These are phyloP conservation scores for Mychonastes homosphaera DNA, from an alignment of 139 green algal genomes.

Conservation along the genomic window DNA sequence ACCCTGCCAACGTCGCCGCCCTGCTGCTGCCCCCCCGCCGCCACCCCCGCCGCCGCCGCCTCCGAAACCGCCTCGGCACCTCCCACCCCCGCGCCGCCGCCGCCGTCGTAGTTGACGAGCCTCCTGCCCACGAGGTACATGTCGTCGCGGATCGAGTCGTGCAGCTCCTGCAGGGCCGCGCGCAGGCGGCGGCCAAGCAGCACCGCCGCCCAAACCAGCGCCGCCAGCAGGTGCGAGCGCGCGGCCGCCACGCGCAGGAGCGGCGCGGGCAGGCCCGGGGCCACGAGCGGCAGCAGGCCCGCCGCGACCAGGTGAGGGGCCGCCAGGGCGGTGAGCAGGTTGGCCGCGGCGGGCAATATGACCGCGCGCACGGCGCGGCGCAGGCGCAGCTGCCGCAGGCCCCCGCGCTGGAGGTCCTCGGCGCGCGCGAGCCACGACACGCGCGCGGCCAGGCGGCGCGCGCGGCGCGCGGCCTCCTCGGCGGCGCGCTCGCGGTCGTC, in stretches of 20 bases:
- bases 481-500: not conserved
- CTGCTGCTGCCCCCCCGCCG: too few species aligned
- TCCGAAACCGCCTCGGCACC: too few species aligned
- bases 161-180: slow-evolving; percentile 10
- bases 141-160: slow-evolving; percentile 25
- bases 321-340: slow-evolving; percentile 9
- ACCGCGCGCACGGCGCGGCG: slow-evolving; percentile 2
- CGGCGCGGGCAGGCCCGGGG: slow-evolving; percentile 5
- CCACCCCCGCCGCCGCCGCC: too few species aligned
- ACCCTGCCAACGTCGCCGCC: too few species aligned
- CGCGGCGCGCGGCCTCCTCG: slow-evolving; percentile 1
- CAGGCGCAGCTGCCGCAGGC: slow-evolving; percentile 13
- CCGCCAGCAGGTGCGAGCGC: slow-evolving; percentile 7
- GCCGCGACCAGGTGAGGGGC: slow-evolving; percentile 12
- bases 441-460: not conserved
- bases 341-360: slow-evolving; percentile 14
- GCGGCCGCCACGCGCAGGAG: slow-evolving; percentile 10
- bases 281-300: slow-evolving; percentile 17
- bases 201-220: not conserved
- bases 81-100: not conserved
- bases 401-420: slow-evolving; percentile 13
- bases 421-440: slow-evolving; percentile 16
- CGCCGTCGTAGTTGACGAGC: slow-evolving; percentile 18
- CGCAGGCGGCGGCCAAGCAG: not conserved
- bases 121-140: slow-evolving; percentile 20